Evolutionary conservation across 1,284 basidiomycete genomes (phyloP).

Genomic region (Neolentinus lepideus): DNA sequence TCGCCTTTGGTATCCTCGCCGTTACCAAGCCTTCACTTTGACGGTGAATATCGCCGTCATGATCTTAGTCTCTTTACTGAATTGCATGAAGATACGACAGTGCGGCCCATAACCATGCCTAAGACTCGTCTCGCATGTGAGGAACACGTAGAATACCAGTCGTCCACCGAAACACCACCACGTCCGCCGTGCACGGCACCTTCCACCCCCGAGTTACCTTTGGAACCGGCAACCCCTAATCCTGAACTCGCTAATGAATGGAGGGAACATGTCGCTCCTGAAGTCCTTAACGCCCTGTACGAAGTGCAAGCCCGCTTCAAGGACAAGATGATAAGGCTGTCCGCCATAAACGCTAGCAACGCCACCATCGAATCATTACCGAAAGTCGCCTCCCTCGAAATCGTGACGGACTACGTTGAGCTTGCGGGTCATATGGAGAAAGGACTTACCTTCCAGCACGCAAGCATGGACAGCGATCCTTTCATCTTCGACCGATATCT

Average conservation of each 20-base stretch:
- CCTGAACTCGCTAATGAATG: background rate
- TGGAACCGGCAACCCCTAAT: background rate
- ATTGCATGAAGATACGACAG: no score
- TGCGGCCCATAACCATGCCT: no score
- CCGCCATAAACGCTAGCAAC: background rate
- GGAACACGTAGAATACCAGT: no score
- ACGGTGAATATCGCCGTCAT: no score
- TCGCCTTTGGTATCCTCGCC: no score
- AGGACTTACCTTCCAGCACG: background rate
- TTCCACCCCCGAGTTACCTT: background rate
- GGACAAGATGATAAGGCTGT: background rate
- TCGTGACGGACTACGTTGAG: background rate
- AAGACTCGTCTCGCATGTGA: no score
- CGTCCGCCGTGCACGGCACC: no score
- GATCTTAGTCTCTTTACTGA: no score
- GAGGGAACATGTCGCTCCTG: background rate
- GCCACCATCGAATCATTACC: background rate
- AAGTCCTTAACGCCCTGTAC: background rate
- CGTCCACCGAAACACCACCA: no score
- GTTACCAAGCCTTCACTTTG: no score
- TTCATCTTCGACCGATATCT: background rate
- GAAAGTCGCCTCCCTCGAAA: no score
- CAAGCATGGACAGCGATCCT: background rate
- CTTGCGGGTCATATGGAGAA: background rate
- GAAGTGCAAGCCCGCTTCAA: background rate